Percentiles rank a stretch among this genome's conserved stretches.
phyloP scores from a whole-genome alignment of 2,329 filamentous ascomycete genomes.

The Fusarium graminum region DNA sequence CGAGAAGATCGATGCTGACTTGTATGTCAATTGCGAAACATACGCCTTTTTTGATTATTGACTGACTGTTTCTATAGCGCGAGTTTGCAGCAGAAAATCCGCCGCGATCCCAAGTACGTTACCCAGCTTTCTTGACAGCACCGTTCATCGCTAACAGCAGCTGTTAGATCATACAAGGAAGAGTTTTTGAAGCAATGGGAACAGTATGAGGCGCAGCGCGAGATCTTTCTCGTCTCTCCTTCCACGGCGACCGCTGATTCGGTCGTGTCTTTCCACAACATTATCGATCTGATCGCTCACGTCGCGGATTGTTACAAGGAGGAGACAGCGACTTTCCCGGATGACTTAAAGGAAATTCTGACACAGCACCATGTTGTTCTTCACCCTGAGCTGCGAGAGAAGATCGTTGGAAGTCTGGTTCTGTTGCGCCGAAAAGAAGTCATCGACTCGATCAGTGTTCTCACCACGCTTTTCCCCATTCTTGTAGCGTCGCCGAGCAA shows the following conservation, averaged over 20 bases:
- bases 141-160: constrained; percentile 27
- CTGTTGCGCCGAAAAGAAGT: constrained; percentile 91
- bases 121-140: not conserved
- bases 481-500: constrained; percentile 94
- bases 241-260: constrained; percentile 81
- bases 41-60: constrained; percentile 2
- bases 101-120: constrained; percentile 81
- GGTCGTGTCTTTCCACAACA: constrained; percentile 86
- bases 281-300: constrained; percentile 94
- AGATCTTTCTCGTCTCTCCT: constrained; percentile 90
- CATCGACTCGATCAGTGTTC: constrained; percentile 83
- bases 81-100: constrained; percentile 92
- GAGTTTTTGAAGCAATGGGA: constrained; percentile 90
- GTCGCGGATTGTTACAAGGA: constrained; percentile 93
- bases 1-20: constrained; percentile 94
- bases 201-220: constrained; percentile 90
- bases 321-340: constrained; percentile 80
- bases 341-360: constrained; percentile 84
- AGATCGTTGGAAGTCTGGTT: constrained; percentile 91
- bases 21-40: constrained; percentile 62
- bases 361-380: constrained; percentile 84
- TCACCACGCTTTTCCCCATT: constrained; percentile 95
- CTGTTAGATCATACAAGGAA: constrained; percentile 81
- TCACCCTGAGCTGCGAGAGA: constrained; percentile 88
- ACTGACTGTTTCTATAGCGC: constrained; percentile 66